phyloP scores from a whole-genome alignment of 169 alveolate species.

The Pseudocohnilembus persalinus region DNA sequence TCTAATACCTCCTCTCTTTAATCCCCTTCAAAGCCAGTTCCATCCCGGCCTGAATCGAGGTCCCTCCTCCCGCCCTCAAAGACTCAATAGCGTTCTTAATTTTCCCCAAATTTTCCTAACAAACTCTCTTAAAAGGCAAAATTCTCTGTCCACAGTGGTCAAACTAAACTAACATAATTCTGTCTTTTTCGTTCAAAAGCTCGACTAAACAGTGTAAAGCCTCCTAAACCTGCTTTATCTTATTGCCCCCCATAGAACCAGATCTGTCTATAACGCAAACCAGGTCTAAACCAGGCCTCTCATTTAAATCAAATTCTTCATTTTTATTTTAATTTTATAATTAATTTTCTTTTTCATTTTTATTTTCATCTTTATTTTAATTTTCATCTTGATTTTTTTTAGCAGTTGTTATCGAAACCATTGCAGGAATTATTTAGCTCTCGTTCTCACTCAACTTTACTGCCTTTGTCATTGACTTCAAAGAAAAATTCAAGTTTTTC shows the following conservation, averaged over 20 bases:
- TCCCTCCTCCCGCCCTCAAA: conserved; percentile 51
- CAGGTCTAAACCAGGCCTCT: conserved; percentile 50
- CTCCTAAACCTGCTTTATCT: conserved; percentile 43
- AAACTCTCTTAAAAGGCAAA: conserved; percentile 47
- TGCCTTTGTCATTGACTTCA: conserved; percentile 1
- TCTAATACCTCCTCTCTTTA: conserved; percentile 33
- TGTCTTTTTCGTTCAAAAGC: conserved; percentile 49
- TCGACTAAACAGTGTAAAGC: conserved; percentile 44
- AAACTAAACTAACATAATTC: conserved; percentile 46
- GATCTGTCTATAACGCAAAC: conserved; percentile 62
- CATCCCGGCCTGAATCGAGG: conserved; percentile 58
- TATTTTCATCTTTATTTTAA: not conserved
- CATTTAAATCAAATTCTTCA: not conserved
- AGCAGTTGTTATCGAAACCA: not conserved
- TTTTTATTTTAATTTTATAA: too few species aligned
- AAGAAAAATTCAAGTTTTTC: not conserved
- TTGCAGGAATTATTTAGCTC: conserved; percentile 1
- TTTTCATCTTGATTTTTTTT: not conserved
- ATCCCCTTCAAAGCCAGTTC: conserved; percentile 47
- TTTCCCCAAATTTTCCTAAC: conserved; percentile 28
- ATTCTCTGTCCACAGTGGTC: conserved; percentile 23
- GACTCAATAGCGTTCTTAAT: conserved; percentile 27
- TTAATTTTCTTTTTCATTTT: not conserved
- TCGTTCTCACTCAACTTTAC: not conserved
- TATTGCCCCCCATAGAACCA: conserved; percentile 57